Evolutionary conservation across 2,329 filamentous ascomycete species (phyloP), one percentile per base, ranked within the genome.

Genomic region (Ophiosphaerella herpotricha): DNA sequence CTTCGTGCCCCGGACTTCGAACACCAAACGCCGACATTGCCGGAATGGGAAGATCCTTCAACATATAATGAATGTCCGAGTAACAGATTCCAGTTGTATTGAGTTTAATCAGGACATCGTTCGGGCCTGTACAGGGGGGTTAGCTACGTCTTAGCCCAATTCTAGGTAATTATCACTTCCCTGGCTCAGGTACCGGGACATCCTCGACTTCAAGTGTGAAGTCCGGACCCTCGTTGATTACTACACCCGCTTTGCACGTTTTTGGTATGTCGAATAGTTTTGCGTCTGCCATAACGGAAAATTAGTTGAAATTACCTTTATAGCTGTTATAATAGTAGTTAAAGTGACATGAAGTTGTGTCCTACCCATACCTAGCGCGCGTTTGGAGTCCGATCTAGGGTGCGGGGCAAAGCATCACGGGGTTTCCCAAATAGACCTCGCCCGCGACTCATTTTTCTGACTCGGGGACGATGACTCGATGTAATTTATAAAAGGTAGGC

Each of bases 51-150:
- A 80, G 74, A 59, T 84, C 81, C 41, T 75, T 75, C 37, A 79
- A 62, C 78, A 82, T 82, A 64, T 78, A 79, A 60, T 84, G 81
- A 16, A 84, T 71, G 58, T 85, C 82, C 18, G 75, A 78, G 54
- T 78, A 77, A 67, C 82, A 84, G 35, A 85, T 74, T 0, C 82
- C 82, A 1, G 81, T 84, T 39, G 74, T 74, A 52, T 83, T 84
- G 45, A 85, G 72, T 39, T 76, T 78, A 58, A 85, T 73, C 9
- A 85, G 74, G 21, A 84, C 67, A 48, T 85, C 80, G 46, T 83
- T 74, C 8, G 78, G 77, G 6, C 75, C 78, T 77, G 50, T 12
- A 24, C 16, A 37, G 26, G 18, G 4, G 16, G 5, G 6, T 38
- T 7, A 36, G 29, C 29, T 24, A 26, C 4, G 2, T 21, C 11